Evolutionary conservation across 2,329 filamentous ascomycete genomes (phyloP).

Genomic region (Phoma sp.): DNA sequence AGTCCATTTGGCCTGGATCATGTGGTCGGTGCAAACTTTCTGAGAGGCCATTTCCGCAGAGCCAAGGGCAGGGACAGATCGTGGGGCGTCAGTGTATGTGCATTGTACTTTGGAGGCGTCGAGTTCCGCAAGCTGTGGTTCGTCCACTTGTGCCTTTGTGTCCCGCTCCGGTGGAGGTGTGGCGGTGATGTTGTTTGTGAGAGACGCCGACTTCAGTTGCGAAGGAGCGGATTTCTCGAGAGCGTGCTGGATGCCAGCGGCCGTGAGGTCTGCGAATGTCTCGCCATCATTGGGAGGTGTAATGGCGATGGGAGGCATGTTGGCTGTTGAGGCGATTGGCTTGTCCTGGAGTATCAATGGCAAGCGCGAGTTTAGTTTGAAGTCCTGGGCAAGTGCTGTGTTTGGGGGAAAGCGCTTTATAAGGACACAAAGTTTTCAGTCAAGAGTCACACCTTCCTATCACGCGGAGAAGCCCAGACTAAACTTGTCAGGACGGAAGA

Average conservation of each 20-base stretch:
- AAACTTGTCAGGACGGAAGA: slow-evolving; percentile 3
- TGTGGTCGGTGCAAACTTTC: slow-evolving; percentile 77
- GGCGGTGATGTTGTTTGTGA: slow-evolving; percentile 33
- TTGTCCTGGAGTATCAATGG: slow-evolving; percentile 3
- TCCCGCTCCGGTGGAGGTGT: slow-evolving; percentile 30
- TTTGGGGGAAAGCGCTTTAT: slow-evolving; percentile 23
- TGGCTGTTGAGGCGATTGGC: neutral
- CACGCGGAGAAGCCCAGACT: slow-evolving; percentile 26
- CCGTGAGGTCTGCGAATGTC: slow-evolving; percentile 39
- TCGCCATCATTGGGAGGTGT: slow-evolving; percentile 38
- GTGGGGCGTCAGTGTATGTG: slow-evolving; percentile 50
- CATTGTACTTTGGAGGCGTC: slow-evolving; percentile 53
- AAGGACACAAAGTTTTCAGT: slow-evolving; percentile 25
- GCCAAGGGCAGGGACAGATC: slow-evolving; percentile 50
- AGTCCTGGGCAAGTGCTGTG: slow-evolving; percentile 1
- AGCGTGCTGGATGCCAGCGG: slow-evolving; percentile 39
- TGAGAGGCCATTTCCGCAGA: slow-evolving; percentile 49
- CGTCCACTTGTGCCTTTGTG: slow-evolving; percentile 19
- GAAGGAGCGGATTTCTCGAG: slow-evolving; percentile 41
- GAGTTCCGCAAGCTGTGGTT: slow-evolving; percentile 46
- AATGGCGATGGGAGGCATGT: slow-evolving; percentile 43
- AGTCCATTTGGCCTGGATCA: slow-evolving; percentile 78
- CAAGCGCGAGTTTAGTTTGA: neutral
- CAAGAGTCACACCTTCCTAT: slow-evolving; percentile 37
- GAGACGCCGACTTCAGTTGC: slow-evolving; percentile 33